Evolutionary conservation across 805 yeast species (phyloP).

Genomic region (Sungouiozyma intestinalis): DNA sequence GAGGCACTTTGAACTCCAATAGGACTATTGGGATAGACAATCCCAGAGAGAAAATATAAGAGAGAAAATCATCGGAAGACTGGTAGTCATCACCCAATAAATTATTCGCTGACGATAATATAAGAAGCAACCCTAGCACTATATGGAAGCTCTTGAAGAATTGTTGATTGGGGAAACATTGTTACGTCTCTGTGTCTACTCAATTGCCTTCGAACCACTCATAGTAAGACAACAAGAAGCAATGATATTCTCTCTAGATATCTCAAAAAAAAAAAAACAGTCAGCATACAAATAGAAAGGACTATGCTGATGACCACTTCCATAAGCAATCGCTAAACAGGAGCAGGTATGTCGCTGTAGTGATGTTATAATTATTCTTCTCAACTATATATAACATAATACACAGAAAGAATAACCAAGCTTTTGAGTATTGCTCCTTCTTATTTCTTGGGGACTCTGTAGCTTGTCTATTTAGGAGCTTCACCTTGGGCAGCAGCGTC

Average conservation of each 20-base stretch:
- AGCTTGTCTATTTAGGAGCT: conserved; percentile 4
- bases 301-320: too few relatives aligned
- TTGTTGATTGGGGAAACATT: too few relatives aligned
- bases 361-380: too few relatives aligned
- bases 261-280: too few relatives aligned
- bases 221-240: too few relatives aligned
- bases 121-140: conserved; percentile 43
- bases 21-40: conserved; percentile 46
- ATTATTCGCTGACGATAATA: conserved; percentile 25
- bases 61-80: conserved; percentile 35
- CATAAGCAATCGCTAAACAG: too few relatives aligned
- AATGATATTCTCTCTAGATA: too few relatives aligned
- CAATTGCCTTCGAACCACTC: too few relatives aligned
- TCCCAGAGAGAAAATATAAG: conserved; percentile 47
- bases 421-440: neutral
- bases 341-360: too few relatives aligned
- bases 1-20: conserved; percentile 36
- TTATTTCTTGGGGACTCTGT: neutral
- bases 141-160: conserved; percentile 38
- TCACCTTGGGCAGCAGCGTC: conserved; percentile 4
- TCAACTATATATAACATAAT: neutral
- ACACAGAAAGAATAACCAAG: neutral
- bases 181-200: too few relatives aligned
- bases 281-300: too few relatives aligned
- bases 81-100: conserved; percentile 11